Conservation (phyloP, 1,284 basidiomycete species). For the Rhodotorula sp. region DNA sequence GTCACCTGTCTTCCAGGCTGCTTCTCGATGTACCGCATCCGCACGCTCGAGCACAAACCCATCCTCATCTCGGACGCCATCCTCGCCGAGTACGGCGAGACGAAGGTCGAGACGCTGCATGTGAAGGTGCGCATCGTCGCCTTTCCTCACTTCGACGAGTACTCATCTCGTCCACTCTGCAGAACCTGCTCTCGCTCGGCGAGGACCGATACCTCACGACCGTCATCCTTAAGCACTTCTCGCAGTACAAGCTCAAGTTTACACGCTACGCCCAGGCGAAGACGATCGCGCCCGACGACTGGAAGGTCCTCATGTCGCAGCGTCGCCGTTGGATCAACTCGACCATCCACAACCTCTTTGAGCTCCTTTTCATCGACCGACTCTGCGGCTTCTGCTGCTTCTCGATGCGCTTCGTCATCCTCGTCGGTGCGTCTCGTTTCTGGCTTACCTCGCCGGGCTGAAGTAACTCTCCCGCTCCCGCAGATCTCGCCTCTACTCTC, state of each 20-base stretch:
- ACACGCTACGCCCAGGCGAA: slow-evolving; percentile 83
- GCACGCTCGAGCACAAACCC: slow-evolving; percentile 75
- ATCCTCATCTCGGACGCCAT: slow-evolving; percentile 69
- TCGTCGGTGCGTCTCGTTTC: slow-evolving; percentile 61
- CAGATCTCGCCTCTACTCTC: slow-evolving; percentile 57
- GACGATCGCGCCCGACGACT: slow-evolving; percentile 81
- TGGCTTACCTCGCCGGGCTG: accelerated
- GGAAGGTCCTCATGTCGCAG: slow-evolving; percentile 93
- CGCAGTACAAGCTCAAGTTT: slow-evolving; percentile 88
- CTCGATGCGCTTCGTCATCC: slow-evolving; percentile 97
- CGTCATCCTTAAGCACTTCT: slow-evolving; percentile 89
- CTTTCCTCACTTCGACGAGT: neutral
- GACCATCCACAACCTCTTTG: slow-evolving; percentile 93
- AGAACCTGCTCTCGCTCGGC: slow-evolving; percentile 89
- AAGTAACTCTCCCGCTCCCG: neutral
- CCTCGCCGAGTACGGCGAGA: slow-evolving; percentile 90
- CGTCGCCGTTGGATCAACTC: slow-evolving; percentile 99
- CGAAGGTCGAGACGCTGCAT: slow-evolving; percentile 93
- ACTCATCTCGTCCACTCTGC: slow-evolving; percentile 14
- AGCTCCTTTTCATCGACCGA: slow-evolving; percentile 86
- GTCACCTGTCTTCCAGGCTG: slow-evolving; percentile 90
- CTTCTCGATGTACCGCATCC: slow-evolving; percentile 90
- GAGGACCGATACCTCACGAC: slow-evolving; percentile 99
- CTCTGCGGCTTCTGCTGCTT: slow-evolving; percentile 66
- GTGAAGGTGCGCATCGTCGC: slow-evolving; percentile 60